A percentile compares a stretch with the other conserved stretches of the same genome.
Conservation (phyloP, 768 basidiomycete genomes). For the Rhizopogon vinicolor region DNA sequence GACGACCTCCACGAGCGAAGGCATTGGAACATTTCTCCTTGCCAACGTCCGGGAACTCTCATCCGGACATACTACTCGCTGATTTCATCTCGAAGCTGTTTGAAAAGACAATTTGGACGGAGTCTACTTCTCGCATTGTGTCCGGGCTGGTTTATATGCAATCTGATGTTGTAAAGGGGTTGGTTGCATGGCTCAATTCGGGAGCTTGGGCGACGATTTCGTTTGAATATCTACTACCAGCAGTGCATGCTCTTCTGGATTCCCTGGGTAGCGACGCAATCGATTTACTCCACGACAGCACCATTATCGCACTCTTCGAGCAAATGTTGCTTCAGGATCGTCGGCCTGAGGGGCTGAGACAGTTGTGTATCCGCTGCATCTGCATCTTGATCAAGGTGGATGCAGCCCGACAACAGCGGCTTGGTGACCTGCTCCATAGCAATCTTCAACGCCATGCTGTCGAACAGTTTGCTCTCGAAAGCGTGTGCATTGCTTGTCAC, state of each 20-base stretch:
- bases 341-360: background rate
- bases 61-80: constrained; percentile 8
- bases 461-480: constrained; percentile 23
- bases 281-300: constrained; percentile 15
- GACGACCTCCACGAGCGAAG: constrained; percentile 8
- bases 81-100: constrained; percentile 35
- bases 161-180: background rate
- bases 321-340: constrained; percentile 11
- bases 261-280: constrained; percentile 14
- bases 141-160: constrained; percentile 37
- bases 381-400: constrained; percentile 22
- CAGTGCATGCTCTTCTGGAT: constrained; percentile 48
- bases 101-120: constrained; percentile 36
- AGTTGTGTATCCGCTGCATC: constrained; percentile 20
- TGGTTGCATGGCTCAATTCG: constrained; percentile 35
- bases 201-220: constrained; percentile 13
- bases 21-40: constrained; percentile 5
- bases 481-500: constrained; percentile 28
- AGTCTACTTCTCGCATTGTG: constrained; percentile 40
- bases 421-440: constrained; percentile 19
- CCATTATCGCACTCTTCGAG: constrained; percentile 19
- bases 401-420: constrained; percentile 14
- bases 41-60: background rate
- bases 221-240: constrained; percentile 28
- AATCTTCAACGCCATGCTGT: constrained; percentile 22